These are phyloP conservation scores for Trichoderma asperelloides DNA, from an alignment of 495 filamentous ascomycete genomes.

Conservation along the genomic window DNA sequence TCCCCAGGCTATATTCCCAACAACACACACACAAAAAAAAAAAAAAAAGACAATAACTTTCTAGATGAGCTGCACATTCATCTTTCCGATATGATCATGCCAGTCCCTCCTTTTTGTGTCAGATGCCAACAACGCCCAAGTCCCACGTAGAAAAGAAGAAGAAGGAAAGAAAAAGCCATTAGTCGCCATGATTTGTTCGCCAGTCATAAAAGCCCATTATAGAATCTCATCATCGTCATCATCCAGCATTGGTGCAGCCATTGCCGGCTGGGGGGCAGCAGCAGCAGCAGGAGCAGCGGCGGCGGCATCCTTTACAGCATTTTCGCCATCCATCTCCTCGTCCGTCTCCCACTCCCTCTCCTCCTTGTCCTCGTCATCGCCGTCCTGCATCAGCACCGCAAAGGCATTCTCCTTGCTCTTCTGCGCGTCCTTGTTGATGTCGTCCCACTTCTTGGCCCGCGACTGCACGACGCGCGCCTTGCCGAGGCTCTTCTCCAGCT, in stretches of 20 bases:
- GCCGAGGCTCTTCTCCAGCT: slow-evolving; percentile 56
- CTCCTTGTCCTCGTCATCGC: neutral
- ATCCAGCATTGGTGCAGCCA: neutral
- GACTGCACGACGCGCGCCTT: slow-evolving; percentile 51
- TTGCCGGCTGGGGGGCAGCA: neutral
- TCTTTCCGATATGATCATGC: neutral
- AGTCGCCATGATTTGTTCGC: neutral
- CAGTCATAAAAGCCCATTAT: neutral
- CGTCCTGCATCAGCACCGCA: neutral
- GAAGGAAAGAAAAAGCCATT: neutral
- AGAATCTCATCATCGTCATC: slow-evolving; percentile 10
- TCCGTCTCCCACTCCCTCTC: slow-evolving; percentile 26
- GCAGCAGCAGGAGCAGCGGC: neutral
- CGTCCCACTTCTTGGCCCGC: slow-evolving; percentile 49
- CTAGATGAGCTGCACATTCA: neutral
- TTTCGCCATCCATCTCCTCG: slow-evolving; percentile 26
- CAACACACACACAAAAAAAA: neutral
- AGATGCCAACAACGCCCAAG: neutral
- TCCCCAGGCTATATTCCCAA: neutral
- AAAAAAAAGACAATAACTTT: no score
- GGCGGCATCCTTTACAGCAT: neutral
- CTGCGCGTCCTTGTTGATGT: slow-evolving; percentile 39
- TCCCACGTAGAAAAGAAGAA: neutral
- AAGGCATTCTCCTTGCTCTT: neutral
- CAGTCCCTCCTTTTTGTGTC: neutral